Evolutionary conservation across 768 basidiomycete species (phyloP), one percentile per base, ranked within the genome.

Genomic region (Lactarius trivialis): DNA sequence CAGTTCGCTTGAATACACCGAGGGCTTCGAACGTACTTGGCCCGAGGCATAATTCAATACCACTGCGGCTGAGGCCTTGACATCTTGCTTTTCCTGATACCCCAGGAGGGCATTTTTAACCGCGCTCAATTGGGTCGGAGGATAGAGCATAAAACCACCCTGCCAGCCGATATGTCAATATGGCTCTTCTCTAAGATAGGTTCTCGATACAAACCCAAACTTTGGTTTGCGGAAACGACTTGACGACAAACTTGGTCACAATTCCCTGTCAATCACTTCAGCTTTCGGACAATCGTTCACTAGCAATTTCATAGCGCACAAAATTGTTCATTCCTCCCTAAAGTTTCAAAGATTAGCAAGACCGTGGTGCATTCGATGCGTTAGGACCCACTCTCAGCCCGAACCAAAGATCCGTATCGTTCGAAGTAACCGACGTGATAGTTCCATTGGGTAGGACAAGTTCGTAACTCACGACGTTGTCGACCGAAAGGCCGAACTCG

Each of bases 401-500:
- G 32, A 61, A 61, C 60, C 60, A 60, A 19, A 60, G 60, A 28
- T 61, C 60, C 2, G 33, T 17, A 8, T 61, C 32, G 3, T 37
- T 9, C 2, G 54, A n/a, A 48, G 53, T 60, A 11, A 55, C 43
- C 4, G 39, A 6, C 4, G 14, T 54, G 32, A 60, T 54, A 3
- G 54, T 55, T 5, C 75, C 75, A 45, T 68, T 66, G 9, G 73
- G 71, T 7, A 70, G 56, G 12, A 74, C 72, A 24, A 75, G 58
- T 48, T 71, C 50, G 12, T 63, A 67, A 24, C 56, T 66, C 15
- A 61, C 61, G 33, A 76, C 53, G 55, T 75, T 75, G 62, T 76
- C 76, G 33, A 76, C 65, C 1, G 69, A 68, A 30, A 76, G 61
- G 8, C 76, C 74, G 53, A 69, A 69, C 52, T 71, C 68, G 54